Conservation (phyloP, 345 rosid genomes). For the Aquilaria yunnanensis region DNA sequence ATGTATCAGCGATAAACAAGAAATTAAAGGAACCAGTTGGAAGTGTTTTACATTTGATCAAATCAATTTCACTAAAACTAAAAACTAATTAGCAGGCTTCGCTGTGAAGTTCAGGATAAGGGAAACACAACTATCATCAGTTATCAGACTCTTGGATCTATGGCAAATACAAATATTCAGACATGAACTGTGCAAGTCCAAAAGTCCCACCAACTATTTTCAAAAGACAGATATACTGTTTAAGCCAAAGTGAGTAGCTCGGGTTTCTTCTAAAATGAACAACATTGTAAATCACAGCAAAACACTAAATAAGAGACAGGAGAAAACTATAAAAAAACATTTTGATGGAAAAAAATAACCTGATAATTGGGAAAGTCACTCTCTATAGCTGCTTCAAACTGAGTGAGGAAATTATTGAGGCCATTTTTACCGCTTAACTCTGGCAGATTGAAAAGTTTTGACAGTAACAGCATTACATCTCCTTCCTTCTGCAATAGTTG, state of each 20-base stretch:
- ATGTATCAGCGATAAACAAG: background rate
- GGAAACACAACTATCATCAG: background rate
- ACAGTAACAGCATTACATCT: slow-evolving; percentile 30
- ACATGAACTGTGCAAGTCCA: background rate
- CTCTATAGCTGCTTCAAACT: slow-evolving; percentile 87
- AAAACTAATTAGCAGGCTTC: too few species aligned
- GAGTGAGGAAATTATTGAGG: slow-evolving; percentile 55
- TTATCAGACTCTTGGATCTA: too few species aligned
- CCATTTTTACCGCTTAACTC: slow-evolving; percentile 46
- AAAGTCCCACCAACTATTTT: too few species aligned
- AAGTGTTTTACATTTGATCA: too few species aligned
- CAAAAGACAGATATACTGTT: too few species aligned
- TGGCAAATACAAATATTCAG: too few species aligned
- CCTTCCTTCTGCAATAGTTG: slow-evolving; percentile 45
- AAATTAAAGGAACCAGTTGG: slow-evolving; percentile 1
- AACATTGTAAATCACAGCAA: background rate
- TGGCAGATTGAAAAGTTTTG: slow-evolving; percentile 55
- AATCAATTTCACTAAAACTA: too few species aligned
- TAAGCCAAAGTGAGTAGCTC: too few species aligned
- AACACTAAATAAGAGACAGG: background rate
- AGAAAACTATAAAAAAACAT: background rate
- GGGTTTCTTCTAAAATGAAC: too few species aligned
- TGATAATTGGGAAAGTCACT: slow-evolving; percentile 92
- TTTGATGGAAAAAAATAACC: slow-evolving; percentile 40
- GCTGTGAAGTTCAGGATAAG: background rate